Conservation (phyloP, 495 filamentous ascomycete genomes). For the Neurospora sublineolata region DNA sequence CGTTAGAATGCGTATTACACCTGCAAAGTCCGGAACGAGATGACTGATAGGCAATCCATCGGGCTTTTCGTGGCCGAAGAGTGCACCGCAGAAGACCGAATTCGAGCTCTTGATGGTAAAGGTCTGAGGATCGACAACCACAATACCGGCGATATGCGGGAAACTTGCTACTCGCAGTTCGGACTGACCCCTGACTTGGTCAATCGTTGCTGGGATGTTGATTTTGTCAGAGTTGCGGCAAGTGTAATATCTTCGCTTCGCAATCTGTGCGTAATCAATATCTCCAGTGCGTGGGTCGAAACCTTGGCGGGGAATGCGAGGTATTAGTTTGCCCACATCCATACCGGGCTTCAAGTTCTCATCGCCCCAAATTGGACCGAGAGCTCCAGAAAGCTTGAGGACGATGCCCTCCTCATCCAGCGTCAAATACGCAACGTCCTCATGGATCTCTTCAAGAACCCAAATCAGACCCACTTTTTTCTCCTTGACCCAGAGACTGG, state of each 20-base stretch:
- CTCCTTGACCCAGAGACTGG: slow-evolving; percentile 96
- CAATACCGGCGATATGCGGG: slow-evolving; percentile 92
- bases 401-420: slow-evolving; percentile 66
- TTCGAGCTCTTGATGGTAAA: slow-evolving; percentile 84
- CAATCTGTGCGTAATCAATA: slow-evolving; percentile 59
- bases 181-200: slow-evolving; percentile 48
- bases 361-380: slow-evolving; percentile 70
- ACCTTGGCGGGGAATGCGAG: slow-evolving; percentile 64
- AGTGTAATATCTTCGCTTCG: slow-evolving; percentile 64
- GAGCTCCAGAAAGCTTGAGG: slow-evolving; percentile 52
- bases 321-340: slow-evolving; percentile 64
- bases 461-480: slow-evolving; percentile 89
- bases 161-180: slow-evolving; percentile 81
- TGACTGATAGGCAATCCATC: slow-evolving; percentile 68
- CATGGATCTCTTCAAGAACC: slow-evolving; percentile 95
- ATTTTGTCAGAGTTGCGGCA: slow-evolving; percentile 60
- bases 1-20: slow-evolving; percentile 63
- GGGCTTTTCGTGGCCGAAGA: slow-evolving; percentile 78
- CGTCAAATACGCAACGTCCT: slow-evolving; percentile 68
- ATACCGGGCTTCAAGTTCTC: slow-evolving; percentile 52
- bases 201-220: slow-evolving; percentile 68
- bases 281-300: slow-evolving; percentile 51
- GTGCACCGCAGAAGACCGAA: slow-evolving; percentile 79
- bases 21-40: slow-evolving; percentile 79
- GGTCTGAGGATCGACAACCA: slow-evolving; percentile 68